phyloP scores from a whole-genome alignment of 176 grass and related monocot species.

The Neostapfia colusana region DNA sequence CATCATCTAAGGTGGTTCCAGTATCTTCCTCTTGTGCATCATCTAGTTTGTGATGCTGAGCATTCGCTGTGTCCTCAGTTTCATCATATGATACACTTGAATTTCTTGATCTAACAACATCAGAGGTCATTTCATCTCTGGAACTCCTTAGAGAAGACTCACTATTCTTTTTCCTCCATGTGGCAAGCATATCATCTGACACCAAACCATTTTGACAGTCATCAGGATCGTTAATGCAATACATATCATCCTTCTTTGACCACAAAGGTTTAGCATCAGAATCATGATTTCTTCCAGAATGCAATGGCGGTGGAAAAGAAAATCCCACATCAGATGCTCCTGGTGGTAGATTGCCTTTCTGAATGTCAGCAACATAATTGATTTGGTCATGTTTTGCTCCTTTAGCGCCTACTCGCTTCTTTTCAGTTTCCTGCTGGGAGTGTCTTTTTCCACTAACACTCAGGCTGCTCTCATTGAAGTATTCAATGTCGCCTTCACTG shows the following conservation, averaged over 20 bases:
- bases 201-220: conserved; percentile 68
- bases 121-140: conserved; percentile 71
- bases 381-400: conserved; percentile 51
- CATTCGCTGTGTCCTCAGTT: conserved; percentile 62
- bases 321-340: conserved; percentile 57
- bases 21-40: conserved; percentile 78
- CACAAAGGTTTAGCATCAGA: conserved; percentile 60
- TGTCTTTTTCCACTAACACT: conserved; percentile 59
- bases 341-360: conserved; percentile 48
- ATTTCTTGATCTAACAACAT: conserved; percentile 77
- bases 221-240: conserved; percentile 54
- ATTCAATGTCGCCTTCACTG: conserved; percentile 91
- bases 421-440: conserved; percentile 53
- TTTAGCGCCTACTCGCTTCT: conserved; percentile 49
- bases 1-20: conserved; percentile 75
- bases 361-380: conserved; percentile 38
- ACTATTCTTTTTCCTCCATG: conserved; percentile 88
- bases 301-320: conserved; percentile 75
- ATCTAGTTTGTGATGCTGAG: conserved; percentile 60
- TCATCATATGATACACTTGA: conserved; percentile 77
- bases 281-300: conserved; percentile 49
- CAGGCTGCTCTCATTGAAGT: conserved; percentile 62
- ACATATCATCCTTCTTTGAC: conserved; percentile 59
- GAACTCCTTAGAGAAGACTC: conserved; percentile 73
- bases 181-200: conserved; percentile 81